Evolutionary conservation across 148 eudicot genomes (phyloP), one percentile per base, ranked within the genome.

Genomic region (Persicaria maculosa): DNA sequence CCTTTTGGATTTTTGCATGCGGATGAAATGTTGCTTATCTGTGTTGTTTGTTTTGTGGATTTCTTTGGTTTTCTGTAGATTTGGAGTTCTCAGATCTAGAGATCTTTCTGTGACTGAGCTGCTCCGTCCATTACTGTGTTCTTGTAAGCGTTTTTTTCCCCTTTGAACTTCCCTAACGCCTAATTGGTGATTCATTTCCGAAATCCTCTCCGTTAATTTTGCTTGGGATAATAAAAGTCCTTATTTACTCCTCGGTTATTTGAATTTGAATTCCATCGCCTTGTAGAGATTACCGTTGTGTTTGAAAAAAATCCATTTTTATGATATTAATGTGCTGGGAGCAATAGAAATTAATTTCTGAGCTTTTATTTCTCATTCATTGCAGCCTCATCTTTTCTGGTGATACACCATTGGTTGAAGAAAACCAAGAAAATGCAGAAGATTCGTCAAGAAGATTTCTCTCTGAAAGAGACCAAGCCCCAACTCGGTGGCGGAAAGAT

Each of bases 381-480:
- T 36, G 70, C 70, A 65, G 70, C 11, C 12, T 65, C 70, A 65
- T 11, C 9, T 40, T 65, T 15, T 40, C 70, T 43, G 70, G 70
- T 40, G 46, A 43, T 65, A 65, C 70, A 25, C 44, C 14, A 44
- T 61, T 25, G 68, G 44, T 61, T 25, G 68, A 61, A 65, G 70
- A 12, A 65, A 43, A 65, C 4, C 12, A 2, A 4, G 44, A 58
- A 82, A 84, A 88, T 88, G 91, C 80, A 75, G 84, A 88, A 85
- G 75, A 83, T 83, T 47, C 83, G 79, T 0, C 85, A 77, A 17
- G 89, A 88, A 72, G 91, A 88, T 76, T 88, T 80, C 72, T 82
- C 88, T 48, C 83, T 88, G 12, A 88, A 81, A 69, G 91, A 88
- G 88, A 88, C 91, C 5, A 85, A 85, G 36, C 93, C 93, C 55